A percentile compares a stretch with the other conserved stretches of the same genome.
phyloP scores from a whole-genome alignment of 2,329 filamentous ascomycete species.

The Trichophyton schoenleinii region DNA sequence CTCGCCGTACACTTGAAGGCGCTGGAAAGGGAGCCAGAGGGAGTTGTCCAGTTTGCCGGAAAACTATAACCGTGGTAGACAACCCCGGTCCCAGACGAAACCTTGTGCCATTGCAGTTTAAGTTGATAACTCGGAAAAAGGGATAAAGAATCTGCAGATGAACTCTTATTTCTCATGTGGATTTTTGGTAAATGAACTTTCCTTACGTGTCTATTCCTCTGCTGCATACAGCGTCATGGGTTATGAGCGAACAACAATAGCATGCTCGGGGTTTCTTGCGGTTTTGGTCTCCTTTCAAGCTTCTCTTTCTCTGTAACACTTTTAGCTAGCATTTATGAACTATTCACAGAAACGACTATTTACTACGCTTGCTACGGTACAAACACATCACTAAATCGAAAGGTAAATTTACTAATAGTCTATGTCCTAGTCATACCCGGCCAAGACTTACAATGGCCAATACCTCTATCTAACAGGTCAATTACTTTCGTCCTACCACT shows the following conservation, averaged over 20 bases:
- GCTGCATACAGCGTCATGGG: neutral
- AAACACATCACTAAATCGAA: neutral
- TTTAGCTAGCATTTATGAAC: no score
- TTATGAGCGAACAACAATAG: neutral
- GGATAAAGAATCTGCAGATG: neutral
- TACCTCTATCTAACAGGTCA: neutral
- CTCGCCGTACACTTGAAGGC: slow-evolving; percentile 30
- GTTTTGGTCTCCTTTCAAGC: neutral
- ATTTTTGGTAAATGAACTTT: neutral
- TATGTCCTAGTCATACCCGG: neutral
- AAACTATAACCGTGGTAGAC: slow-evolving; percentile 28
- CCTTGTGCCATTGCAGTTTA: slow-evolving; percentile 29
- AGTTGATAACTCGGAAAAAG: slow-evolving; percentile 23
- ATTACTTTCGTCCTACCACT: slow-evolving; percentile 5
- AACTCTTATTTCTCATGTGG: neutral
- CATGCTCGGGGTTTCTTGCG: neutral
- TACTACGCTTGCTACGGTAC: neutral
- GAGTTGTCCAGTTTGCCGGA: slow-evolving; percentile 36
- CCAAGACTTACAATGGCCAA: neutral
- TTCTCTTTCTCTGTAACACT: neutral
- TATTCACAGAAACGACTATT: neutral
- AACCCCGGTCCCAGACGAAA: slow-evolving; percentile 23
- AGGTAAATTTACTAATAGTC: neutral
- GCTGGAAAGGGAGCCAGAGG: slow-evolving; percentile 24
- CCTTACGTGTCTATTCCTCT: no score